Base-by-base conservation (phyloP, 2,329 filamentous ascomycete species). In the Drechmeria coniospora region DNA sequence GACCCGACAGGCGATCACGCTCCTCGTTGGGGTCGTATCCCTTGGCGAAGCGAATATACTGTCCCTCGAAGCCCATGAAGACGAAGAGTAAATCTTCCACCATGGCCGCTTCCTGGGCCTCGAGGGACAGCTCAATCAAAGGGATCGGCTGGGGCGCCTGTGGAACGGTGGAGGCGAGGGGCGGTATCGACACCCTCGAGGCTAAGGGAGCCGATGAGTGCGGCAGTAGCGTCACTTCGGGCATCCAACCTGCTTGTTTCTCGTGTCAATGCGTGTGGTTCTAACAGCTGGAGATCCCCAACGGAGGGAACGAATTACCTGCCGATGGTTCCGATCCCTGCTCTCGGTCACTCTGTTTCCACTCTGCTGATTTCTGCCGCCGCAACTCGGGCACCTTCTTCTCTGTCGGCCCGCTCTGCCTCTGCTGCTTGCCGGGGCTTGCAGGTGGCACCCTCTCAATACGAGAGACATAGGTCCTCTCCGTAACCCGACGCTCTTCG, bases 41-140 rank as follows among this genome's bases (percentile, higher is more conserved):
- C 39, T 82, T 79, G 32, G 68, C 69, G 47, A 83, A 95, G 30
- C 82, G 79, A 35, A 98, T 80, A 48, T 95, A 95, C 50, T 93
- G 84, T n/a, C 90, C 90, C 54, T 98, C 90, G 37, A 84, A 93
- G 15, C 90, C 90, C 86, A 98, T 94, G 43, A 95, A 92, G 5
- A 92, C 84, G 47, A 87, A 94, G 20, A 95, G 56, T 11, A 98
- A 56, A 43, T 98, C 90, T 41, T 94, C 86, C 23, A 95, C 63
- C 25, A 98, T 78, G 7, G 74, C 79, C 15, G 74, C 71, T 55
- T 98, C 90, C 51, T 98, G 90, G 3, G 70, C 69, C 38, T 92
- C 79, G 16, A 92, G 58, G 1, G 74, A 74, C 33, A 95, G 57
- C 32, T 80, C 72, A 31, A 66, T 61, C 11, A 95, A 61, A 23